A percentile compares a stretch with the other conserved stretches of the same genome.
phyloP scores from a whole-genome alignment of 2,329 filamentous ascomycete genomes.

The Ophiosphaerella narmari region DNA sequence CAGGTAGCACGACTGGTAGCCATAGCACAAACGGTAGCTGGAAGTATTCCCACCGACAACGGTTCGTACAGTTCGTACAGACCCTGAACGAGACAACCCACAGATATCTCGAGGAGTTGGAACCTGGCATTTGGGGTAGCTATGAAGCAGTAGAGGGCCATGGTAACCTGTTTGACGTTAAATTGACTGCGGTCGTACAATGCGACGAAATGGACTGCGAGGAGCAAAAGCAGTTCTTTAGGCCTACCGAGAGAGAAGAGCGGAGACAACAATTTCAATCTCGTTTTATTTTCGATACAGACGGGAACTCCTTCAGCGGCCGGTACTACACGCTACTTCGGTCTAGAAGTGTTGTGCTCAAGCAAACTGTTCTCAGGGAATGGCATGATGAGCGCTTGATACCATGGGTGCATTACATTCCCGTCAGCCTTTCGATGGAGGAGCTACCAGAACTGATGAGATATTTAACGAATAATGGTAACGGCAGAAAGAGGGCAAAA shows the following conservation, averaged over 20 bases:
- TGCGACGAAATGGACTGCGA: too few species aligned
- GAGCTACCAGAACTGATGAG: conserved; percentile 22
- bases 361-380: conserved; percentile 44
- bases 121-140: too few species aligned
- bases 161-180: too few species aligned
- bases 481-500: conserved; percentile 15
- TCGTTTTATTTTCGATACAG: conserved; percentile 18
- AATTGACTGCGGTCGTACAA: too few species aligned
- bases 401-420: conserved; percentile 45
- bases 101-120: conserved; percentile 1
- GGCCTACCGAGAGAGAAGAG: too few species aligned
- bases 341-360: conserved; percentile 20
- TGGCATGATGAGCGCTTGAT: conserved; percentile 45
- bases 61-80: conserved; percentile 46
- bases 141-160: too few species aligned
- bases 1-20: conserved; percentile 60
- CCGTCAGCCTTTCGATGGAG: conserved; percentile 26
- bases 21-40: conserved; percentile 45
- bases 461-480: conserved; percentile 13
- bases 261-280: too few species aligned
- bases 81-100: conserved; percentile 12
- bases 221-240: too few species aligned
- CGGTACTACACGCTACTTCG: conserved; percentile 21
- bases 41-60: conserved; percentile 54
- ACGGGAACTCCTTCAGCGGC: conserved; percentile 26